A percentile compares a stretch with the other conserved stretches of the same genome.
phyloP scores from a whole-genome alignment of 2,329 filamentous ascomycete genomes.

The Apiospora phragmitis region DNA sequence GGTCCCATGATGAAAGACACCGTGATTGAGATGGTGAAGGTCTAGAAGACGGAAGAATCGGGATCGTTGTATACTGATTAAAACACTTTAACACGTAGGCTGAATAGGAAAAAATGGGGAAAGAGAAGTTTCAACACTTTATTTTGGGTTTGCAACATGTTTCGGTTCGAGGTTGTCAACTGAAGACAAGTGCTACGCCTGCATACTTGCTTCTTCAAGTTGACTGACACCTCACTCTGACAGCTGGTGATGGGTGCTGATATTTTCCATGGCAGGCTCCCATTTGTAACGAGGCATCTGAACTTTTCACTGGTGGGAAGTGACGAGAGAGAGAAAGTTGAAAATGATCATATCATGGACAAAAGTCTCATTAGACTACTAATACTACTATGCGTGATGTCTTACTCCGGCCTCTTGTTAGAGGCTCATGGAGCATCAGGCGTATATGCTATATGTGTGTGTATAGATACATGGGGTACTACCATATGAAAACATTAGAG shows the following conservation, averaged over 20 bases:
- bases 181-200: not conserved
- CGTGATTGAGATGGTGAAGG: conserved; percentile 3
- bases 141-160: not conserved
- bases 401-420: not conserved
- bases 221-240: not conserved
- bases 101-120: conserved; percentile 10
- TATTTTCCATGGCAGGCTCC: too few species aligned
- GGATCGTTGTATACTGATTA: conserved; percentile 7
- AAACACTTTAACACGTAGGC: conserved; percentile 8
- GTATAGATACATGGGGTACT: not conserved
- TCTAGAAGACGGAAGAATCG: not conserved
- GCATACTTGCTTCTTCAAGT: not conserved
- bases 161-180: not conserved
- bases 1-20: not conserved
- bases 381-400: not conserved
- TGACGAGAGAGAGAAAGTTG: not conserved
- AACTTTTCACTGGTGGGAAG: not conserved
- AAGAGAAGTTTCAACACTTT: conserved; percentile 12
- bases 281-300: not conserved
- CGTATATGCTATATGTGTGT: not conserved
- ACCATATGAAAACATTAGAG: conserved; percentile 7
- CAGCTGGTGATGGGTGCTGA: not conserved
- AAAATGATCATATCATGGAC: too few species aligned
- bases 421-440: not conserved
- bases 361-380: not conserved